Conservation (phyloP, 192 early-diverging fungal species). For the Coemansia erecta region DNA sequence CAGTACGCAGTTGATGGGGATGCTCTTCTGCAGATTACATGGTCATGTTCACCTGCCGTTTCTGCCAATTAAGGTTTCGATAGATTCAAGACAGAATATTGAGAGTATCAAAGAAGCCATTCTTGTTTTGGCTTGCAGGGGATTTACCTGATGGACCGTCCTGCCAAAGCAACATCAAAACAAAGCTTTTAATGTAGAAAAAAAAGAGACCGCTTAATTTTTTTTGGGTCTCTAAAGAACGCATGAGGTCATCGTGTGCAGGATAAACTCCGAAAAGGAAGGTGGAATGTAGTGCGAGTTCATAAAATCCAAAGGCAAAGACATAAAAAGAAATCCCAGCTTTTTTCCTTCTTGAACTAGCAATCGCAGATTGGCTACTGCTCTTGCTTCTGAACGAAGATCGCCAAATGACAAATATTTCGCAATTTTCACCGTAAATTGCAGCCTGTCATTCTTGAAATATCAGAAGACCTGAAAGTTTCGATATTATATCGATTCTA, state of each 20-base stretch:
- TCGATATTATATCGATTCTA: too few species aligned
- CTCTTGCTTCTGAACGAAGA: too few species aligned
- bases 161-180: constrained; percentile 1
- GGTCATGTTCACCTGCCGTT: too few species aligned
- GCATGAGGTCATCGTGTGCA: too few species aligned
- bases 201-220: neutral
- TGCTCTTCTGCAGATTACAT: too few species aligned
- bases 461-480: too few species aligned
- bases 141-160: neutral
- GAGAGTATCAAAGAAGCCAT: neutral
- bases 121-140: too few species aligned
- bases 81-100: neutral
- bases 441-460: too few species aligned
- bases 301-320: neutral
- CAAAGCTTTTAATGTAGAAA: neutral
- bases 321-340: neutral
- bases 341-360: neutral
- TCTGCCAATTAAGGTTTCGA: neutral
- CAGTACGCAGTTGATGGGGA: neutral
- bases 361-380: too few species aligned
- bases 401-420: too few species aligned
- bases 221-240: neutral
- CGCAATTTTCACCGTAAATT: too few species aligned
- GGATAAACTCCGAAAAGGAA: too few species aligned
- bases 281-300: neutral